Percentiles rank a stretch among this genome's conserved stretches.
phyloP scores from a whole-genome alignment of 176 grass and related monocot species.

The Cenchrus purpureus region DNA sequence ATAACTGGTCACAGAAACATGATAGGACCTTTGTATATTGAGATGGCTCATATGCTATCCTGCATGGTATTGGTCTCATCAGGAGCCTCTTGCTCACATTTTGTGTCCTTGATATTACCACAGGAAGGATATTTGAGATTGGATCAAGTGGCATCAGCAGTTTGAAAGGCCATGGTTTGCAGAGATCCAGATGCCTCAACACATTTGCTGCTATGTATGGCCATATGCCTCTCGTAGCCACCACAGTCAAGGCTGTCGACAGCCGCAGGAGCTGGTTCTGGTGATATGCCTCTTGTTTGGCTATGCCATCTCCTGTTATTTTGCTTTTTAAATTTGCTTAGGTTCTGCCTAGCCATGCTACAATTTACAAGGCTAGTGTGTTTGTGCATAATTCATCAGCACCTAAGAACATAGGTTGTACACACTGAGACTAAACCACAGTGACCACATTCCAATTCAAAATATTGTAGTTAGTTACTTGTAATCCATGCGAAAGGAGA shows the following conservation, averaged over 20 bases:
- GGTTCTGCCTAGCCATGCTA: slow-evolving; percentile 34
- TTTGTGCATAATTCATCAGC: slow-evolving; percentile 45
- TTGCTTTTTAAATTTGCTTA: background rate
- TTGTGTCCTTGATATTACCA: slow-evolving; percentile 8
- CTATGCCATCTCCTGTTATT: background rate
- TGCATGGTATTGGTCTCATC: background rate
- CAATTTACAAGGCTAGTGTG: slow-evolving; percentile 38
- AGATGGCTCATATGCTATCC: background rate
- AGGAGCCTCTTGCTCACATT: slow-evolving; percentile 9
- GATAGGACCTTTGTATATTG: background rate
- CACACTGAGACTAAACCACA: background rate
- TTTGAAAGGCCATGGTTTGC: slow-evolving; percentile 60
- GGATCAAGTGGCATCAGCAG: slow-evolving; percentile 91
- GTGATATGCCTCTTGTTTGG: slow-evolving; percentile 47
- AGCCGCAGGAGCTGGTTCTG: slow-evolving; percentile 80
- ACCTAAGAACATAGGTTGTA: slow-evolving; percentile 28
- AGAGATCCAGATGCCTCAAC: slow-evolving; percentile 79
- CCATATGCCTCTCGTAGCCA: slow-evolving; percentile 81
- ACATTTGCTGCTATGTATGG: slow-evolving; percentile 73
- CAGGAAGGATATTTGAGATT: slow-evolving; percentile 92
- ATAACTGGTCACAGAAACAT: background rate
- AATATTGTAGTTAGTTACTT: background rate
- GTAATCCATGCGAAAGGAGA: background rate
- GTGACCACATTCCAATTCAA: background rate
- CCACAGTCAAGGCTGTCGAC: slow-evolving; percentile 77